Percentiles rank a stretch among this genome's conserved stretches.
phyloP scores from a whole-genome alignment of 2,329 filamentous ascomycete genomes.

The Blastomyces emzantsi region DNA sequence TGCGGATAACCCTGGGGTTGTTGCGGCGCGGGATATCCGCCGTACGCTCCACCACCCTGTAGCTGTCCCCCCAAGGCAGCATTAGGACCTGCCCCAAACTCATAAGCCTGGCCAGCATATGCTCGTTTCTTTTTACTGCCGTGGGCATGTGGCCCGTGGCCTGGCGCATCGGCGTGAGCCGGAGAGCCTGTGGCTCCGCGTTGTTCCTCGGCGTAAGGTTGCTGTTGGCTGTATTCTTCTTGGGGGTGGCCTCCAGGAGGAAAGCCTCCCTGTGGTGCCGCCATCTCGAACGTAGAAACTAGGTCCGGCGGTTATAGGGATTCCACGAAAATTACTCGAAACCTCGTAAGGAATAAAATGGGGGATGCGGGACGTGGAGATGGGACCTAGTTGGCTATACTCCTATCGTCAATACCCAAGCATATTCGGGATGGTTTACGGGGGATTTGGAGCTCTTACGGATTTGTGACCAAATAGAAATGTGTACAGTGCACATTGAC shows the following conservation, averaged over 20 bases:
- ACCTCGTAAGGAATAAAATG: not conserved
- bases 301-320: not conserved
- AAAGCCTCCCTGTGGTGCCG: conserved; percentile 45
- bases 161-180: conserved; percentile 19
- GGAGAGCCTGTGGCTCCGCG: conserved; percentile 27
- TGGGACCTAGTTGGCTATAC: not conserved
- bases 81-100: conserved; percentile 83
- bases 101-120: conserved; percentile 91
- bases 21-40: conserved; percentile 49
- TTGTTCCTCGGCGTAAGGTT: conserved; percentile 28
- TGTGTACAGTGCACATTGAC: not conserved
- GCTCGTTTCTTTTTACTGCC: conserved; percentile 69
- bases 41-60: conserved; percentile 51
- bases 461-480: not conserved
- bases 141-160: conserved; percentile 17
- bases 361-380: not conserved
- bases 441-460: not conserved
- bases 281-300: conserved; percentile 30
- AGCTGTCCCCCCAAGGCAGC: conserved; percentile 46
- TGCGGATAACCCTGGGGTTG: conserved; percentile 38
- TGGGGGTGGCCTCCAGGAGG: conserved; percentile 34
- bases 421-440: not conserved
- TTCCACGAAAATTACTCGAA: not conserved
- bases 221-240: conserved; percentile 41
- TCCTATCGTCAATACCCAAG: not conserved